These are phyloP conservation scores for Daldinia childiae DNA, from an alignment of 495 filamentous ascomycete genomes.

Conservation along the genomic window DNA sequence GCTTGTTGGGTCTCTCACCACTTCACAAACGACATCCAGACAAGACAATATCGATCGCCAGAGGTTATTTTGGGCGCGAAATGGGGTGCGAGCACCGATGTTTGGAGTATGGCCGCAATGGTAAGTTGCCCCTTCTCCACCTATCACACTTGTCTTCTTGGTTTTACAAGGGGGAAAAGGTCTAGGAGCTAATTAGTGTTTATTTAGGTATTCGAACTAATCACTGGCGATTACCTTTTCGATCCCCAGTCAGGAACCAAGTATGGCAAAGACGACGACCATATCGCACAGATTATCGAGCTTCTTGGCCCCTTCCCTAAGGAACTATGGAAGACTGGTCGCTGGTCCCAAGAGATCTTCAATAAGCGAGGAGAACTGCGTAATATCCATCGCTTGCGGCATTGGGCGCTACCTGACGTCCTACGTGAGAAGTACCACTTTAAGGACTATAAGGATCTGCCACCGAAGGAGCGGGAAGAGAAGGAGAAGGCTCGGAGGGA, in stretches of 20 bases:
- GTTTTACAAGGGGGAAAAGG: background rate
- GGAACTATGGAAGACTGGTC: conserved; percentile 85
- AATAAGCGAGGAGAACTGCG: conserved; percentile 96
- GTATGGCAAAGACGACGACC: conserved; percentile 99
- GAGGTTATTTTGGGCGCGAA: conserved; percentile 97
- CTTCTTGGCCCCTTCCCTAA: conserved; percentile 94
- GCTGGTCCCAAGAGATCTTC: conserved; percentile 99
- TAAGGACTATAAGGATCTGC: conserved; percentile 61
- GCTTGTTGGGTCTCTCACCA: conserved; percentile 99
- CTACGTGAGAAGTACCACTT: conserved; percentile 98
- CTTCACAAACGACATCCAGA: conserved; percentile 99
- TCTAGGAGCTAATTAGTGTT: conserved; percentile 1
- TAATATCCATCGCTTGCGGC: conserved; percentile 95
- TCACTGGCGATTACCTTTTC: conserved; percentile 98
- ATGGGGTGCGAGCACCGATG: conserved; percentile 98
- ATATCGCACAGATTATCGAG: conserved; percentile 99
- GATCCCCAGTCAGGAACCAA: conserved; percentile 99
- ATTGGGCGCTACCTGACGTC: conserved; percentile 96
- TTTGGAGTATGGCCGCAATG: conserved; percentile 99
- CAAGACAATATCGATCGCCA: conserved; percentile 94
- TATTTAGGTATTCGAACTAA: conserved; percentile 89
- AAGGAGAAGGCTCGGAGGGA: conserved; percentile 44
- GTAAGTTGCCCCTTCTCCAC: conserved; percentile 59
- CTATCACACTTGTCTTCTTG: background rate
- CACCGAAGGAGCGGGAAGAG: conserved; percentile 40